Percentiles rank a stretch among this genome's conserved stretches.
phyloP scores from a whole-genome alignment of 2,329 filamentous ascomycete genomes.

The Stromatinia cepivora region DNA sequence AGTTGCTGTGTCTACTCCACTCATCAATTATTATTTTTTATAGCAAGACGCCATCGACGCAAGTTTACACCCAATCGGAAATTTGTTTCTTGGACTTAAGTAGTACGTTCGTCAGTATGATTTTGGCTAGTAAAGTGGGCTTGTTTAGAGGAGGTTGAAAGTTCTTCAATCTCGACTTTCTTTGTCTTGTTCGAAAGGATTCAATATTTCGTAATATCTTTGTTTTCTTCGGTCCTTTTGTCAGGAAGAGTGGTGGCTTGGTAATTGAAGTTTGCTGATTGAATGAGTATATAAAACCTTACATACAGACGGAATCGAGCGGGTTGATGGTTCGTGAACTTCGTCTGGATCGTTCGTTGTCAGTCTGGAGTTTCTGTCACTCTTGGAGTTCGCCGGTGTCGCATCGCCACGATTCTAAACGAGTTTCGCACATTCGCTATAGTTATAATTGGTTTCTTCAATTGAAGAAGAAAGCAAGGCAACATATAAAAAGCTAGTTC shows the following conservation, averaged over 20 bases:
- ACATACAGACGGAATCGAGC: neutral
- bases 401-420: neutral
- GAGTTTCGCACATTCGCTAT: neutral
- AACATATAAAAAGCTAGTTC: neutral
- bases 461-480: no score
- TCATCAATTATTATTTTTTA: neutral
- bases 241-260: neutral
- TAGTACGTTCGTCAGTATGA: constrained; percentile 6
- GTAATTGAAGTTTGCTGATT: neutral
- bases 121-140: constrained; percentile 7
- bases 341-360: neutral
- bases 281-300: neutral
- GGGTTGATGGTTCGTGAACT: neutral
- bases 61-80: neutral
- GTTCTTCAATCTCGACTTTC: constrained; percentile 13
- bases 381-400: neutral
- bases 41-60: neutral
- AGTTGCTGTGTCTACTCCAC: neutral
- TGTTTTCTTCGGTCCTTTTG: constrained; percentile 18
- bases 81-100: constrained; percentile 1
- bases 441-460: neutral
- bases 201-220: constrained; percentile 16
- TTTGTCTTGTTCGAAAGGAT: neutral
- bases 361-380: neutral
- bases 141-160: neutral